Evolutionary conservation across 78 protist genomes (phyloP).

Genomic region (Corallochytrium limacisporum): DNA sequence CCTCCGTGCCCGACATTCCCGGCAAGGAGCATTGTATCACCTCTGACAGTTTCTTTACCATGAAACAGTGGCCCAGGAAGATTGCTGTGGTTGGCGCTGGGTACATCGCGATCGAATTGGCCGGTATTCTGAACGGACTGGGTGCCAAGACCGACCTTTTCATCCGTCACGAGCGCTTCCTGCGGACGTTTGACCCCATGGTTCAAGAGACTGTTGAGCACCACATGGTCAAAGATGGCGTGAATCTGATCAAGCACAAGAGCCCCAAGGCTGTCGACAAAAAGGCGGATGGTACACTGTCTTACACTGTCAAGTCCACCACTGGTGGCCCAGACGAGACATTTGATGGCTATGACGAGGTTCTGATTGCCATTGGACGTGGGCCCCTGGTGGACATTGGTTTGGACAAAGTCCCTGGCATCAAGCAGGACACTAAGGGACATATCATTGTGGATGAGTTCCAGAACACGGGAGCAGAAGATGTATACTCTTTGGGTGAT

Average conservation of each 20-base stretch:
- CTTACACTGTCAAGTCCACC: neutral
- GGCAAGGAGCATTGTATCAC: constrained; percentile 53
- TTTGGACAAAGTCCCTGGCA: constrained; percentile 24
- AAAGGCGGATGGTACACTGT: neutral
- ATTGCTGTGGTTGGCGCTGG: constrained; percentile 18
- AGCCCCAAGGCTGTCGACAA: neutral
- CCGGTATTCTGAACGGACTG: constrained; percentile 51
- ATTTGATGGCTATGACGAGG: constrained; percentile 36
- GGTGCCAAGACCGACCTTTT: constrained; percentile 34
- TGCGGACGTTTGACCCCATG: constrained; percentile 58
- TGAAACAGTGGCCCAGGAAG: constrained; percentile 39
- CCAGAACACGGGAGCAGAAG: constrained; percentile 35
- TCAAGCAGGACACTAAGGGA: neutral
- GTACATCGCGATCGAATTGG: constrained; percentile 72
- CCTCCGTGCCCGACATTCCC: constrained; percentile 38
- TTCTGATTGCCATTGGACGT: constrained; percentile 66
- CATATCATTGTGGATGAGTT: constrained; percentile 30
- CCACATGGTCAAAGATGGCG: constrained; percentile 33
- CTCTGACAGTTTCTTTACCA: constrained; percentile 58
- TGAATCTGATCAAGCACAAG: constrained; percentile 7
- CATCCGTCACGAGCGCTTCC: constrained; percentile 38
- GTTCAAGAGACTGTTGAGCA: constrained; percentile 11
- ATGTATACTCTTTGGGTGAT: constrained; percentile 69
- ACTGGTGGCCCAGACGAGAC: neutral
- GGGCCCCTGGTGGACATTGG: constrained; percentile 34